A percentile compares a stretch with the other conserved stretches of the same genome.
phyloP scores from a whole-genome alignment of 345 rosid species.

The Orychophragmus violaceus region DNA sequence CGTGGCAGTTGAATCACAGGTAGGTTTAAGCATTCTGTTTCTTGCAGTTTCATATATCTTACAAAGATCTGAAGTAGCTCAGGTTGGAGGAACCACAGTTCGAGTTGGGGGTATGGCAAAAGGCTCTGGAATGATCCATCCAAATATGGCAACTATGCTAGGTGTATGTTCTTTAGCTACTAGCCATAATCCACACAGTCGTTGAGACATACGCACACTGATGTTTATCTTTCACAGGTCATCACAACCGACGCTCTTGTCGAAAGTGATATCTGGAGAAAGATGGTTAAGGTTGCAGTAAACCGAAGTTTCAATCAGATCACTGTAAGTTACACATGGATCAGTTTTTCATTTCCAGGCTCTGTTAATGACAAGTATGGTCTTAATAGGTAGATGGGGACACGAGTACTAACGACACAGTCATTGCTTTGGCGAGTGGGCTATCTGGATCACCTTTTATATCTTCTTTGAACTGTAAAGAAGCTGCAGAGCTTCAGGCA shows the following conservation, averaged over 20 bases:
- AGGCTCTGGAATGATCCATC: conserved; percentile 98
- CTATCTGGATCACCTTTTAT: conserved; percentile 62
- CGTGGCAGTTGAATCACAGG: conserved; percentile 79
- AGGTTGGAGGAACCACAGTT: conserved; percentile 67
- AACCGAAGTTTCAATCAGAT: conserved; percentile 93
- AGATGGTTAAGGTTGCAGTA: conserved; percentile 78
- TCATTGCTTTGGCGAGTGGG: conserved; percentile 87
- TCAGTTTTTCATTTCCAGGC: not conserved
- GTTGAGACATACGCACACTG: not conserved
- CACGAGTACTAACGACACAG: conserved; percentile 88
- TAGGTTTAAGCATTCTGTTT: conserved; percentile 5
- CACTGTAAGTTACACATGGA: conserved; percentile 47
- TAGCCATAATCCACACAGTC: not conserved
- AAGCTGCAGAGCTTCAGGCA: conserved; percentile 81
- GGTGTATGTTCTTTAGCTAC: conserved; percentile 54
- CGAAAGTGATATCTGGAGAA: conserved; percentile 78
- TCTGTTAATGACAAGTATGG: not conserved
- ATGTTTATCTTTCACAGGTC: conserved; percentile 48
- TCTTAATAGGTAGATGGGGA: conserved; percentile 84
- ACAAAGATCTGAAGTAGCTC: conserved; percentile 7
- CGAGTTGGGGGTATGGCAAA: conserved; percentile 94
- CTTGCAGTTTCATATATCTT: not conserved
- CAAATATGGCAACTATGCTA: conserved; percentile 94
- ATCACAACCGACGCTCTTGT: conserved; percentile 83
- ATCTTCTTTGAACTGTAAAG: conserved; percentile 50